phyloP scores from a whole-genome alignment of 1,284 basidiomycete species.

The Ustilago lituana region DNA sequence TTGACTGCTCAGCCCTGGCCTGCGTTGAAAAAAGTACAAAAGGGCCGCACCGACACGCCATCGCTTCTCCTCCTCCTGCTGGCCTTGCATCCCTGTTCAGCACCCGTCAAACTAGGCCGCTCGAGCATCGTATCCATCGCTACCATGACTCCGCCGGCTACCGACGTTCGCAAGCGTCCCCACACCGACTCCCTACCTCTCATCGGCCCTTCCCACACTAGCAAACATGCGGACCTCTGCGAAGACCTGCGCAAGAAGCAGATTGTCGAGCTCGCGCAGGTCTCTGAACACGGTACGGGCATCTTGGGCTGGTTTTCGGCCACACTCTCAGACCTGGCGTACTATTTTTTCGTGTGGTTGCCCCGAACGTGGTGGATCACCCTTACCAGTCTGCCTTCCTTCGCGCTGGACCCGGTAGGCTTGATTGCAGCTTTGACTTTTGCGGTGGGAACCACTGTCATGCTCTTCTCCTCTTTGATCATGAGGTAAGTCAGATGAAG shows the following conservation, averaged over 20 bases:
- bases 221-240: conserved; percentile 30
- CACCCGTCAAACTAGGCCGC: no score
- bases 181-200: conserved; percentile 11
- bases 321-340: conserved; percentile 17
- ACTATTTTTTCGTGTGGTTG: conserved; percentile 32
- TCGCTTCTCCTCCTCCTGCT: no score
- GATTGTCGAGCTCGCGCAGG: conserved; percentile 15
- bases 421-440: conserved; percentile 17
- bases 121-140: no score
- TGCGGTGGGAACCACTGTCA: conserved; percentile 17
- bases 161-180: conserved; percentile 24
- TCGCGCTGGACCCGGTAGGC: conserved; percentile 32
- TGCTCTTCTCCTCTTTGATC: conserved; percentile 18
- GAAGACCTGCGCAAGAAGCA: conserved; percentile 29
- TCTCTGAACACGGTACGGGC: conserved; percentile 22
- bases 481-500: conserved; percentile 15
- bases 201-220: conserved; percentile 13
- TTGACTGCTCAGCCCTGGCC: no score
- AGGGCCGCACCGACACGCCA: no score
- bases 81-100: no score
- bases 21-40: no score
- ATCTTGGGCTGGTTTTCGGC: conserved; percentile 18
- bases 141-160: conserved; percentile 14
- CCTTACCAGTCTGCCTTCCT: conserved; percentile 30
- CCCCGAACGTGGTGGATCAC: conserved; percentile 33